Percentiles rank a stretch among this genome's conserved stretches.
Evolutionary conservation across 2,329 filamentous ascomycete genomes (phyloP).

Genomic region (Juglanconis juglandina): DNA sequence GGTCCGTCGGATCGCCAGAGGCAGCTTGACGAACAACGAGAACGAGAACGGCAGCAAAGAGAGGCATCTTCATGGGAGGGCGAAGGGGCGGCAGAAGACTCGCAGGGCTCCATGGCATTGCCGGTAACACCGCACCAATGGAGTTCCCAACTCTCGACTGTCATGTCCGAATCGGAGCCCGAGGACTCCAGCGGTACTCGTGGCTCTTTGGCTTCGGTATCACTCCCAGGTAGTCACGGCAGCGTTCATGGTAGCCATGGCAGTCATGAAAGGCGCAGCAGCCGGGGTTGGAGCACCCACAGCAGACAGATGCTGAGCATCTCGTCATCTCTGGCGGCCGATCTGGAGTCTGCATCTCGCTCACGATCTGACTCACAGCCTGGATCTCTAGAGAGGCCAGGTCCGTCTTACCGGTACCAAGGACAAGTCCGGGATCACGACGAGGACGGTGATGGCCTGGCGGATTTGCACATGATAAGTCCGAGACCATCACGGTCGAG

Average conservation of each 20-base stretch:
- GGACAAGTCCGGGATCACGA: slow-evolving; percentile 54
- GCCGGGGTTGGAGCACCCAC: slow-evolving; percentile 42
- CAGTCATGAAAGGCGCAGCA: slow-evolving; percentile 43
- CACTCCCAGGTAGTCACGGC: slow-evolving; percentile 12
- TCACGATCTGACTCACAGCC: slow-evolving; percentile 39
- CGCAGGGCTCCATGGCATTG: slow-evolving; percentile 36
- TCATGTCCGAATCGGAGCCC: slow-evolving; percentile 59
- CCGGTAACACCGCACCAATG: slow-evolving; percentile 54
- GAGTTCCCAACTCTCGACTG: slow-evolving; percentile 63
- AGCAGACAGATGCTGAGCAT: slow-evolving; percentile 57
- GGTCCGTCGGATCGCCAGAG: slow-evolving; percentile 18
- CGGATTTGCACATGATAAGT: slow-evolving; percentile 53
- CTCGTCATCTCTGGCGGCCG: slow-evolving; percentile 48
- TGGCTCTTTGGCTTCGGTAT: slow-evolving; percentile 38
- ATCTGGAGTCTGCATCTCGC: slow-evolving; percentile 38
- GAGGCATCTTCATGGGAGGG: slow-evolving; percentile 16
- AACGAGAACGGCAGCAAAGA: slow-evolving; percentile 10
- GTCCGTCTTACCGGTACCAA: slow-evolving; percentile 35
- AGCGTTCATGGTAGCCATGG: slow-evolving; percentile 15
- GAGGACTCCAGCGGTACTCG: slow-evolving; percentile 45
- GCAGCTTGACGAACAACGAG: slow-evolving; percentile 17
- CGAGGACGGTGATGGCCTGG: slow-evolving; percentile 62
- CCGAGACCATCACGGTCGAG: slow-evolving; percentile 52
- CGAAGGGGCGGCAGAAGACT: slow-evolving; percentile 24
- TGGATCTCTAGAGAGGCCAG: slow-evolving; percentile 49